These are phyloP conservation scores for Solanum appendiculatum DNA, from an alignment of 257 asterid species.

Conservation along the genomic window DNA sequence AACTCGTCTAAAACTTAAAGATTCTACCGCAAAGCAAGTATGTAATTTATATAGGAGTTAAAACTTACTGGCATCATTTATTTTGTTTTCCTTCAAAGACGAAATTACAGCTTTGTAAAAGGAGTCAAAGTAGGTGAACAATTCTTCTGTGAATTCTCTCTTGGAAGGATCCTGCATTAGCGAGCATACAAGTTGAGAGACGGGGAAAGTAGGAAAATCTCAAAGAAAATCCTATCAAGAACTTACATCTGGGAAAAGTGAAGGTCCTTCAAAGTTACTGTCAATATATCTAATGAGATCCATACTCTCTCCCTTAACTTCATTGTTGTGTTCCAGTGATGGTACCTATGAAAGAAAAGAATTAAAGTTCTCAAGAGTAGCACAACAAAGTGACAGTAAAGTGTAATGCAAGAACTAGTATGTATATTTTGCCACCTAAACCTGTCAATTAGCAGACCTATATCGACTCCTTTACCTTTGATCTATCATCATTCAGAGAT, in stretches of 20 bases:
- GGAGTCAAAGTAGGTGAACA: constrained; percentile 36
- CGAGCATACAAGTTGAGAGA: background rate
- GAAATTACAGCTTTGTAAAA: constrained; percentile 37
- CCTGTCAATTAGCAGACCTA: background rate
- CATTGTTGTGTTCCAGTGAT: constrained; percentile 63
- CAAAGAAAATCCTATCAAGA: background rate
- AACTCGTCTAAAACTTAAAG: background rate
- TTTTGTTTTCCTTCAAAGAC: constrained; percentile 44
- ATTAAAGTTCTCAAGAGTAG: background rate
- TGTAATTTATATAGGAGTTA: background rate
- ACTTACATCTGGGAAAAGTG: constrained; percentile 72
- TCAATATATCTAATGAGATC: constrained; percentile 69
- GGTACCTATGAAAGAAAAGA: constrained; percentile 45
- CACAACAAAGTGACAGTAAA: background rate
- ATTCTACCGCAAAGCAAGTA: background rate
- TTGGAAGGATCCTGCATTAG: constrained; percentile 45
- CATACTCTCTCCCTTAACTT: constrained; percentile 86
- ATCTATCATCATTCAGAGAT: background rate
- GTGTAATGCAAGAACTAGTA: background rate
- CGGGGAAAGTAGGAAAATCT: background rate
- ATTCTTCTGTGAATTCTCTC: constrained; percentile 52
- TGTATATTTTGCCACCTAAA: background rate
- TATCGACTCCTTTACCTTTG: background rate
- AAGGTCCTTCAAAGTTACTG: constrained; percentile 71
- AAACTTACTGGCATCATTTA: constrained; percentile 38